phyloP scores from a whole-genome alignment of 805 yeast genomes.

The Wickerhamiella vanderwaltii region DNA sequence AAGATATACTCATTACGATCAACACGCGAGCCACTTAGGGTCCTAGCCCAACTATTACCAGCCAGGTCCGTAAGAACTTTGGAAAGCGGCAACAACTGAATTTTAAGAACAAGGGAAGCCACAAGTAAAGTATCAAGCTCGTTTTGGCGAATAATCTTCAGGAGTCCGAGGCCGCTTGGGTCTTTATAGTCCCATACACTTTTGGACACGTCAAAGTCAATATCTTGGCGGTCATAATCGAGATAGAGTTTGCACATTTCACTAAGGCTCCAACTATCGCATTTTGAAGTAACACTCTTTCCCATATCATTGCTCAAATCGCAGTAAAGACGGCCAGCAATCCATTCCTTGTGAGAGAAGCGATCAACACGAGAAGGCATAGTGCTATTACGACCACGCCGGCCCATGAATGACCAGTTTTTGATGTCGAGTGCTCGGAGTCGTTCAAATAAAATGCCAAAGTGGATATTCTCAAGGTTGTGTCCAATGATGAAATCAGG shows the following conservation, averaged over 20 bases:
- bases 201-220: constrained; percentile 51
- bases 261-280: constrained; percentile 86
- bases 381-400: constrained; percentile 44
- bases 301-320: constrained; percentile 94
- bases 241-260: constrained; percentile 85
- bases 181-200: constrained; percentile 41
- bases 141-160: constrained; percentile 62
- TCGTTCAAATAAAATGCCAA: constrained; percentile 72
- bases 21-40: constrained; percentile 88
- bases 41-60: constrained; percentile 95
- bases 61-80: constrained; percentile 86
- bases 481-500: constrained; percentile 92
- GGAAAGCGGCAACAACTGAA: constrained; percentile 78
- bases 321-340: constrained; percentile 78
- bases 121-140: constrained; percentile 53
- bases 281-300: constrained; percentile 76
- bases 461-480: constrained; percentile 59
- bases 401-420: constrained; percentile 74
- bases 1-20: constrained; percentile 90
- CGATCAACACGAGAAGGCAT: constrained; percentile 13
- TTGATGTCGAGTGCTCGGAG: constrained; percentile 61
- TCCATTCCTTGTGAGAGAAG: constrained; percentile 51
- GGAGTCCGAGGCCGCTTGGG: constrained; percentile 42
- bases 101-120: constrained; percentile 66
- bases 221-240: constrained; percentile 49